A percentile compares a stretch with the other conserved stretches of the same genome.
Evolutionary conservation across 2,329 filamentous ascomycete species (phyloP).

Genomic region (Hypoxylon sp.): DNA sequence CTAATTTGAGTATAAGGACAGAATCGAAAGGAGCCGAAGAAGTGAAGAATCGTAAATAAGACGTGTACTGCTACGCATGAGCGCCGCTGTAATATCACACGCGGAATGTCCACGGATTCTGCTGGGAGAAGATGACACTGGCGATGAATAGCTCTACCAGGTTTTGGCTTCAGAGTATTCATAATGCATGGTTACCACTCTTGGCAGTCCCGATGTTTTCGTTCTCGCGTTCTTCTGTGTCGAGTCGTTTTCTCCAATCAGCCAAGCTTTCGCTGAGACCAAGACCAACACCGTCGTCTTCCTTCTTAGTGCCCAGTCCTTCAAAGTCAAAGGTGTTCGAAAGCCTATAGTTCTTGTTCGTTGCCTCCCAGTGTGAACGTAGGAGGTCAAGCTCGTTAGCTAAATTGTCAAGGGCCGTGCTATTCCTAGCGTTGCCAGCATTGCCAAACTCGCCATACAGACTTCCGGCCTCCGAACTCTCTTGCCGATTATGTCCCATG

Average conservation of each 20-base stretch:
- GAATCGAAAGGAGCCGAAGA: constrained; percentile 21
- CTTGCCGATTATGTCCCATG: constrained; percentile 63
- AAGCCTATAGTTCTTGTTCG: constrained; percentile 93
- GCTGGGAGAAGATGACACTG: background rate
- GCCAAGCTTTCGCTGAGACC: constrained; percentile 79
- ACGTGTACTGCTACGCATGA: constrained; percentile 23
- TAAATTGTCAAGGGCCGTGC: constrained; percentile 85
- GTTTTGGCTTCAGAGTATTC: constrained; percentile 9
- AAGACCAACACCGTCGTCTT: constrained; percentile 60
- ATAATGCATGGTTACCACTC: constrained; percentile 39
- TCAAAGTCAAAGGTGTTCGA: constrained; percentile 94
- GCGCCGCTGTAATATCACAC: constrained; percentile 13
- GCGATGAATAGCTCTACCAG: background rate
- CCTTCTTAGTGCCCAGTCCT: constrained; percentile 56
- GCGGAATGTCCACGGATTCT: constrained; percentile 34
- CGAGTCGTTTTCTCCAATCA: constrained; percentile 84
- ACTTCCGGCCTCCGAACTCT: constrained; percentile 72
- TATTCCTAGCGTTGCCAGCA: constrained; percentile 68
- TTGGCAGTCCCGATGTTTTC: constrained; percentile 37
- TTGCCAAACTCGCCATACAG: constrained; percentile 71
- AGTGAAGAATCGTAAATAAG: constrained; percentile 21
- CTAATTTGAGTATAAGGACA: constrained; percentile 20
- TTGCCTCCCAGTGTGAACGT: constrained; percentile 93
- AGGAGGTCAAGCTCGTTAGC: constrained; percentile 93
- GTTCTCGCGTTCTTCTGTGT: constrained; percentile 64